Base-by-base conservation (phyloP, 148 eudicot species). In the Persicaria maculosa region DNA sequence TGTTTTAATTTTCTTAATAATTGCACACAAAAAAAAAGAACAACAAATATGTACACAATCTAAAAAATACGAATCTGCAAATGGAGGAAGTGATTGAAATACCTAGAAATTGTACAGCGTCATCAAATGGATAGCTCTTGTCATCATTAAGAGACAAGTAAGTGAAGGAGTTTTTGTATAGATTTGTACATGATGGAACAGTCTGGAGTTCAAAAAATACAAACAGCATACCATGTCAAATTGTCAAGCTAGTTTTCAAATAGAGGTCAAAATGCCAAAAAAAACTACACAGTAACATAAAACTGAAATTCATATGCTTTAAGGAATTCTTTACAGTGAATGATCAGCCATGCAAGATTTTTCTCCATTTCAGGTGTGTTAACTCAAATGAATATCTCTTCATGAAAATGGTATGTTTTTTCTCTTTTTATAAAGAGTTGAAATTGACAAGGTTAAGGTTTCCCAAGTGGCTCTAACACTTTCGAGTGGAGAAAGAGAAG, bases 131-230 rank as follows among this genome's bases (percentile, higher is more conserved):
- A 53, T 91, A 77, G 54, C 69, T 81, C 81, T 85, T 85, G 82
- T 86, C 93, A 79, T 92, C 94, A 75, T 84, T 84, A 61, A 94
- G 97, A 74, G 93, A 90, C 75, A 83, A 88, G 82, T 94, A 94
- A 17, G 84, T 84, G 69, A 91, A 91, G 45, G 97, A 90, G 77
- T 94, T 91, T 80, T 86, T 87, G 86, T 94, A 91, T 61, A 94
- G 90, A 79, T 94, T 94, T 80, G 90, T 92, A 80, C 96, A 91
- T 47, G 98, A 90, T 44, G 97, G 96, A 44, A 91, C 98, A 36
- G 98, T 90, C 98, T 94, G 89, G 85, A 84, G 19, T 10, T 15
- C 7, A 47, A 74, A 46, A 25, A 55, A 47, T 19, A 72, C 70
- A 65, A 25, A 65, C 46, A 65, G 9, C 15, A 64, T 31, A 3